Conservation (phyloP, 2,329 filamentous ascomycete species). For the Cytospora paraplurivora region DNA sequence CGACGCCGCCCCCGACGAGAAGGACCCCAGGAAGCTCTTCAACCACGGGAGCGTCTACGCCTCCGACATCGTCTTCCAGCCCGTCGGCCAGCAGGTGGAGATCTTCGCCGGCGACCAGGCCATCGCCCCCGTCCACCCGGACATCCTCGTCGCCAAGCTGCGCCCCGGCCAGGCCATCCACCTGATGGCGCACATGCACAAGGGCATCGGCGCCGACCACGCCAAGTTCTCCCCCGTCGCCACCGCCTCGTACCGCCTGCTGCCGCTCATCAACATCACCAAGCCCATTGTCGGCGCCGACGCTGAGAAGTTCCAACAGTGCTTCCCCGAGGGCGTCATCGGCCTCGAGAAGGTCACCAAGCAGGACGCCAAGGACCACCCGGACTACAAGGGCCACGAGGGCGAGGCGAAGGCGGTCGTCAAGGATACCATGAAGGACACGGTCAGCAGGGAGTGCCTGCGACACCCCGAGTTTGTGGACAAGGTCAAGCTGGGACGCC, state of each 20-base stretch:
- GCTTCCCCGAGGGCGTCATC: constrained; percentile 90
- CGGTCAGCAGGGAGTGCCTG: constrained; percentile 89
- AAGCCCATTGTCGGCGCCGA: constrained; percentile 83
- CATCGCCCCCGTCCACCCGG: constrained; percentile 80
- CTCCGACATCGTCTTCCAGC: constrained; percentile 73
- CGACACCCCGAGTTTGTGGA: constrained; percentile 90
- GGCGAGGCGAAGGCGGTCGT: constrained; percentile 90
- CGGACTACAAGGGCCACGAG: constrained; percentile 71
- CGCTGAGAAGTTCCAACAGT: constrained; percentile 84
- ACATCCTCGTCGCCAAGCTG: constrained; percentile 93
- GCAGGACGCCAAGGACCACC: constrained; percentile 62
- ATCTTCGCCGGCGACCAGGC: constrained; percentile 68
- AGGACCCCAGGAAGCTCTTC: constrained; percentile 82
- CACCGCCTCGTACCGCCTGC: constrained; percentile 86
- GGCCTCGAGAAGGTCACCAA: constrained; percentile 72
- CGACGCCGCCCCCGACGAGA: constrained; percentile 70
- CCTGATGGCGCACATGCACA: constrained; percentile 89
- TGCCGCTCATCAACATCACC: constrained; percentile 84
- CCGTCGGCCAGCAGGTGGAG: constrained; percentile 70
- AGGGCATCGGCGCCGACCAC: constrained; percentile 91
- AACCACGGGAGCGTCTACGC: constrained; percentile 83
- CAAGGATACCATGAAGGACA: constrained; percentile 85
- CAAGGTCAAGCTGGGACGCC: constrained; percentile 89
- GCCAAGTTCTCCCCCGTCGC: constrained; percentile 97
- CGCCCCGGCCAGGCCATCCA: constrained; percentile 86